Percentiles rank a stretch among this genome's conserved stretches.
These are phyloP conservation scores for Aspergillus olivimuriae DNA, from an alignment of 495 filamentous ascomycete species.

Conservation along the genomic window DNA sequence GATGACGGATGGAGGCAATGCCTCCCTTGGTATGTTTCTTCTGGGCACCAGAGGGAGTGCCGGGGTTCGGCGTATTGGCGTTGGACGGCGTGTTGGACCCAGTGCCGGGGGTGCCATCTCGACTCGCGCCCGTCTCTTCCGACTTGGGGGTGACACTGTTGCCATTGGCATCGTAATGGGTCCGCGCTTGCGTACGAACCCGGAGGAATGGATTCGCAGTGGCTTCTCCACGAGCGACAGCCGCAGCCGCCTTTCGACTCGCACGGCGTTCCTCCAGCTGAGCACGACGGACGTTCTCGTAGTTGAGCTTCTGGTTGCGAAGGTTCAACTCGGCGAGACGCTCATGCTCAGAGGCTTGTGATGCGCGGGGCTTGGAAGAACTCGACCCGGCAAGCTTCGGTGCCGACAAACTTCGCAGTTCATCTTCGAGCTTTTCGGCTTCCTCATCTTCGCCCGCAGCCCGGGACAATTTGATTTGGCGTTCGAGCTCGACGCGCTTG, in stretches of 20 bases:
- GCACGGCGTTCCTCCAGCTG: constrained; percentile 70
- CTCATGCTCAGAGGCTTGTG: constrained; percentile 57
- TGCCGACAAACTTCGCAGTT: constrained; percentile 60
- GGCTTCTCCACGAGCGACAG: constrained; percentile 48
- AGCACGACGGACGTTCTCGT: constrained; percentile 75
- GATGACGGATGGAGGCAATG: constrained; percentile 58
- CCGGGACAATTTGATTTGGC: constrained; percentile 59
- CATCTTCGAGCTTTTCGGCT: constrained; percentile 53
- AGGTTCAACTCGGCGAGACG: constrained; percentile 69
- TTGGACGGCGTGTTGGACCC: constrained; percentile 22
- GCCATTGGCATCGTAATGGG: constrained; percentile 50
- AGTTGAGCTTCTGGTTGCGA: constrained; percentile 71
- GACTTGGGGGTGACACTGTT: constrained; percentile 18
- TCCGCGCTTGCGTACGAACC: constrained; percentile 55
- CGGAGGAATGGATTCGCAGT: constrained; percentile 52
- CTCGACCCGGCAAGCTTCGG: constrained; percentile 63
- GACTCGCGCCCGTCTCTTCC: constrained; percentile 36
- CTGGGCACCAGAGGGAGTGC: constrained; percentile 44
- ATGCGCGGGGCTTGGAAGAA: constrained; percentile 37
- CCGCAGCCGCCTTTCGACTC: constrained; percentile 51
- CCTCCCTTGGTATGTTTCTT: constrained; percentile 53
- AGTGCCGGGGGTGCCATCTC: constrained; percentile 39
- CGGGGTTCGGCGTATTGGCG: constrained; percentile 23
- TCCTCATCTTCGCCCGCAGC: constrained; percentile 54
- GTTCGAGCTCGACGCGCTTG: constrained; percentile 56